Evolutionary conservation across 176 grass and related monocot species (phyloP).

Genomic region (barley (Hordeum vulgare)): DNA sequence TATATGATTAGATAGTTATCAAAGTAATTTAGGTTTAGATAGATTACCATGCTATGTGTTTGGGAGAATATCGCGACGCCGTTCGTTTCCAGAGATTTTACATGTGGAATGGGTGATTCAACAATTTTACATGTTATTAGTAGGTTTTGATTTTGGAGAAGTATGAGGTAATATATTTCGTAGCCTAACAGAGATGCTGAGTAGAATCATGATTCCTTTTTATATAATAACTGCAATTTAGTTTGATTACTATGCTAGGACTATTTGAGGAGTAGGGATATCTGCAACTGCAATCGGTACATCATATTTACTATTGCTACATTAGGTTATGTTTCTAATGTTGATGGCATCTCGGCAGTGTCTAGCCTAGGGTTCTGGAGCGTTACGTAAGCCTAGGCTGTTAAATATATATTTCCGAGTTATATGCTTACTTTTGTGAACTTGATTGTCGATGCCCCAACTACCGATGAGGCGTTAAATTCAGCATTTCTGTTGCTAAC

Average conservation of each 20-base stretch:
- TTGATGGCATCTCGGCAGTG: not conserved
- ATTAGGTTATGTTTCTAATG: not conserved
- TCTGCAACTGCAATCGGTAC: not conserved
- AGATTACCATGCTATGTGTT: no score
- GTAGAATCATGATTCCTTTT: no score
- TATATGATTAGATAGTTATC: no score
- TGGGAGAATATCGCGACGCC: no score
- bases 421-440: not conserved
- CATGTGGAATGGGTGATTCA: no score
- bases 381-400: not conserved
- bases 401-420: constrained; percentile 3
- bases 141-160: not conserved
- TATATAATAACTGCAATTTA: no score
- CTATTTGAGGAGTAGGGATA: no score
- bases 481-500: not conserved
- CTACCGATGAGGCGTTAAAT: not conserved
- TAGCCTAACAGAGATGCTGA: no score
- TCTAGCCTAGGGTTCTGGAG: not conserved
- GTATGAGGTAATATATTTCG: not conserved
- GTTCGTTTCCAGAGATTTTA: no score
- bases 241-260: no score
- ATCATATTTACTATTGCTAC: not conserved
- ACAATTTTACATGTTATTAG: no score
- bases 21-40: no score
- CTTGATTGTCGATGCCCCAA: not conserved